phyloP scores from a whole-genome alignment of 176 grass and related monocot species.

The Juncus effusus region DNA sequence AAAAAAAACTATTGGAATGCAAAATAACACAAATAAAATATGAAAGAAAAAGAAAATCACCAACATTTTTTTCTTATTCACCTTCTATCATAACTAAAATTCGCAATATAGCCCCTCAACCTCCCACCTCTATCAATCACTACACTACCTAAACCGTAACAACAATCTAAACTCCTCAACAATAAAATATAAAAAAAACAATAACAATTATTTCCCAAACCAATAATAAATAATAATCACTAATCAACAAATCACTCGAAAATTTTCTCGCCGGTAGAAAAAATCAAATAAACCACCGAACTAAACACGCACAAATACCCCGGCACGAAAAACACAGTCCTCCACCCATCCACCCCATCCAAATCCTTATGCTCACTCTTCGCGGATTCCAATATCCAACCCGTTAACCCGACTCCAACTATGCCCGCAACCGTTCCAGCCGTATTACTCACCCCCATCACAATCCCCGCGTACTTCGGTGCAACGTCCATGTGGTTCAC shows the following conservation, averaged over 20 bases:
- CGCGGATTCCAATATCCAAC: constrained; percentile 67
- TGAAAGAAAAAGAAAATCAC: too few relatives aligned
- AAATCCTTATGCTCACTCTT: constrained; percentile 61
- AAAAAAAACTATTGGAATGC: too few relatives aligned
- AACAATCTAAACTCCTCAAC: constrained; percentile 16
- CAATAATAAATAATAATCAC: neutral
- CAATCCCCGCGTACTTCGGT: constrained; percentile 80
- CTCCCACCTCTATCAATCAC: neutral
- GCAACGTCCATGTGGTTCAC: constrained; percentile 88
- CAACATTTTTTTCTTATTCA: constrained; percentile 5
- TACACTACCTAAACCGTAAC: constrained; percentile 7
- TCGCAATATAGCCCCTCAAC: constrained; percentile 6
- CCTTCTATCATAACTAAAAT: constrained; percentile 15
- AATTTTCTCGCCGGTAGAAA: constrained; percentile 74
- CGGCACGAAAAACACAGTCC: constrained; percentile 62
- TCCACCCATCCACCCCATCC: constrained; percentile 57
- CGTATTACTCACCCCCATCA: constrained; percentile 87
- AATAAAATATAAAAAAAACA: constrained; percentile 18
- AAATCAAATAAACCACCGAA: constrained; percentile 68
- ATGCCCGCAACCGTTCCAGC: constrained; percentile 75
- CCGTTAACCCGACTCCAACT: constrained; percentile 60
- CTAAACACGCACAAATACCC: constrained; percentile 76
- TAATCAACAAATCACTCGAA: constrained; percentile 42
- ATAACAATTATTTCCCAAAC: constrained; percentile 5
- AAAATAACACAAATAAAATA: too few relatives aligned